phyloP scores from a whole-genome alignment of 371 early-diverging fungal species.

The Lichtheimia ramosa region DNA sequence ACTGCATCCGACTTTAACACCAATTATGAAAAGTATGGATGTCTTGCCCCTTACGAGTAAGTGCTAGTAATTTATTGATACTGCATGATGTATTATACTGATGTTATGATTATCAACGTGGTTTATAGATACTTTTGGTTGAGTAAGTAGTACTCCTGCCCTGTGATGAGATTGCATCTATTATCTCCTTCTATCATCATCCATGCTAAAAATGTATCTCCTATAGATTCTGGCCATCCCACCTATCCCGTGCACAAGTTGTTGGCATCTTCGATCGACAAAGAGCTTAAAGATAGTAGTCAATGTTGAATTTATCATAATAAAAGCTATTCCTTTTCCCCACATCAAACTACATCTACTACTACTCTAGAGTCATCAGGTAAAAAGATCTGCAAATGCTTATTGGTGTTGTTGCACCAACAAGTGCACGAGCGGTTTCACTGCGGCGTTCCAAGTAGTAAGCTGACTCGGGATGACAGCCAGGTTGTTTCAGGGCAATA shows the following conservation, averaged over 20 bases:
- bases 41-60: constrained; percentile 15
- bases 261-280: constrained; percentile 1
- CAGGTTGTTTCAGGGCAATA: no score
- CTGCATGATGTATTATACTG: not conserved
- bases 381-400: no score
- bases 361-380: no score
- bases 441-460: no score
- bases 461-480: no score
- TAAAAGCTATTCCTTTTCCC: not conserved
- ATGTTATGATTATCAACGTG: not conserved
- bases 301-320: constrained; percentile 1
- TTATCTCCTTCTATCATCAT: not conserved
- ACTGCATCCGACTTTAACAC: constrained; percentile 18
- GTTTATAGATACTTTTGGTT: constrained; percentile 2
- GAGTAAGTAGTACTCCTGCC: not conserved
- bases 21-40: constrained; percentile 16
- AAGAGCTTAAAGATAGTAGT: not conserved
- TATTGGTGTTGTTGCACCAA: no score
- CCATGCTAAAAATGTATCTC: not conserved
- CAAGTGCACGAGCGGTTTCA: no score
- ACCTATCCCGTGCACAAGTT: constrained; percentile 19
- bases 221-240: constrained; percentile 14
- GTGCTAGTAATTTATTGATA: not conserved
- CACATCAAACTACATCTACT: no score
- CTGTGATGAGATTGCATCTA: not conserved